phyloP scores from a whole-genome alignment of 139 green algal species.

The Monoraphidium neglectum region DNA sequence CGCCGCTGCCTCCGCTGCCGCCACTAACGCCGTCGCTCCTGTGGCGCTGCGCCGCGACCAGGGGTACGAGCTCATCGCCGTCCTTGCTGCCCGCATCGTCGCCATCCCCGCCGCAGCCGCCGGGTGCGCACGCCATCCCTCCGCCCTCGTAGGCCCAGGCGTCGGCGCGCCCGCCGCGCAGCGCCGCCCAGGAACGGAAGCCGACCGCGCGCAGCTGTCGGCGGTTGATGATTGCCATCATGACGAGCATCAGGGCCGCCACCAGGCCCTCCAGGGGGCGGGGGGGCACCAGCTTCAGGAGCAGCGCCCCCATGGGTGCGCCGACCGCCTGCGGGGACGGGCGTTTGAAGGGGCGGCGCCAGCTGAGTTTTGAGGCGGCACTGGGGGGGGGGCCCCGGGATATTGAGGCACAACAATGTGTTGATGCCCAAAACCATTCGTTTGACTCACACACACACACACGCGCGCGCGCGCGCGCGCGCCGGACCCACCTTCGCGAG shows the following conservation, averaged over 20 bases:
- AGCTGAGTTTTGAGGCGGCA: background rate
- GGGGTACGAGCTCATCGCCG: background rate
- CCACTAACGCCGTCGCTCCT: no score
- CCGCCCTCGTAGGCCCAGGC: no score
- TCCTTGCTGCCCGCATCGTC: background rate
- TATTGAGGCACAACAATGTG: background rate
- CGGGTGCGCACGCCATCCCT: no score
- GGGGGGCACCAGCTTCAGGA: slow-evolving; percentile 10
- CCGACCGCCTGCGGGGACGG: slow-evolving; percentile 1
- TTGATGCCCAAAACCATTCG: background rate
- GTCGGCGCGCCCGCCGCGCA: background rate
- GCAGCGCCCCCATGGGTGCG: background rate
- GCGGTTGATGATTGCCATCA: slow-evolving; percentile 1
- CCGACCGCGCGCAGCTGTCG: background rate
- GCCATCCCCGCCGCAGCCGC: background rate
- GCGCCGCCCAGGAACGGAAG: background rate
- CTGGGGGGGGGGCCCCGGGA: no score
- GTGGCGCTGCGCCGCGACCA: no score
- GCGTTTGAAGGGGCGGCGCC: background rate
- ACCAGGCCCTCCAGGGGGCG: background rate
- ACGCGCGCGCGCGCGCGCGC: no score
- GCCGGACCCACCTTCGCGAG: background rate
- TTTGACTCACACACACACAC: no score
- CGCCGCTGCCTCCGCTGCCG: no score
- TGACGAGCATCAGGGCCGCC: background rate